Evolutionary conservation across 129 eudicot species (phyloP), one percentile per base, ranked within the genome.

Genomic region (Calendula officinalis): DNA sequence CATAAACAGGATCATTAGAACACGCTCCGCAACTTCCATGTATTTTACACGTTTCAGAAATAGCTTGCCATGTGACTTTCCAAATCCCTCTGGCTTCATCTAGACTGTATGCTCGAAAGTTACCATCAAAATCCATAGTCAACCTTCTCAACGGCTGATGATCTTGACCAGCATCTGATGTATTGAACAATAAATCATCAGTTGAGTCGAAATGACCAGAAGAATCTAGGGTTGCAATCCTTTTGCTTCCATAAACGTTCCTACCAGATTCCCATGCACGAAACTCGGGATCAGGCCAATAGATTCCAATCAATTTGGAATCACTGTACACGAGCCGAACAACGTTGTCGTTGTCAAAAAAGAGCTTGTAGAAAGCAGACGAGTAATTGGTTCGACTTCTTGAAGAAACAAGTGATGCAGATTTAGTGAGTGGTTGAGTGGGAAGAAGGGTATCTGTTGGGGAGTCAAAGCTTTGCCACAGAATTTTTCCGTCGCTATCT

Each of bases 391-490:
- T 59, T 46, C 7, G 11, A 58, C 83, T 81, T 75, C 76, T 68
- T 39, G 79, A 62, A 7, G 90, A 80, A 1, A 81, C 53, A 38
- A 84, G 78, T 7, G 10, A 32, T 12, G 78, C 37, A 15, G 62
- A 47, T 54, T 66, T 67, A 0, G 79, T 84, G 2, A 84, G 60
- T 14, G 5, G 70, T 62, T 84, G 86, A 13, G 22, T 41, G 10
- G 90, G 86, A 63, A 84, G 84, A 73, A 84, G 83, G 14, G 86
- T 84, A 14, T 81, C 52, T 2, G 86, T 84, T 4, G 90, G 86
- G 0, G 46, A 74, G 51, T 64, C 72, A 51, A 80, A 84, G 52
- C 90, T 84, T 68, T 84, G 84, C 90, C 90, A 84, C 3, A 84
- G 22, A 32, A 41, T 54, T 22, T 54, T 41, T 49, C 34, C 46